phyloP scores from a whole-genome alignment of 164 flowering plant genomes.

The Akebia trifoliata region DNA sequence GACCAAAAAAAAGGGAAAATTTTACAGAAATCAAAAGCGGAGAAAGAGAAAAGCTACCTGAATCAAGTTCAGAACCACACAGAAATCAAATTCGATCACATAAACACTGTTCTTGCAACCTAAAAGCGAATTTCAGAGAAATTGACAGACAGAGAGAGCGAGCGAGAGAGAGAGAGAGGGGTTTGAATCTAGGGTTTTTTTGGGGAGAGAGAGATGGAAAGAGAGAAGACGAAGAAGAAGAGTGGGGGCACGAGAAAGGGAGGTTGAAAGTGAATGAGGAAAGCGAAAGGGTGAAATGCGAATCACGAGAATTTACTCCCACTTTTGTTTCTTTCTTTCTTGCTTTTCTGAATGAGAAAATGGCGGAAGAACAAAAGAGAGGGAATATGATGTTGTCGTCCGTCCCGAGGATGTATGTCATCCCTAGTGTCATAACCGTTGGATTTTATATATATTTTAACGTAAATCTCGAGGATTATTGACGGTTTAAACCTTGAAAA shows the following conservation, averaged over 20 bases:
- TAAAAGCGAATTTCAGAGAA: neutral
- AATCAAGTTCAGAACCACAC: neutral
- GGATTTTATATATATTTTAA: too few species aligned
- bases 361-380: too few species aligned
- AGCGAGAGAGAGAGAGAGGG: too few species aligned
- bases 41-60: slow-evolving; percentile 10
- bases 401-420: too few species aligned
- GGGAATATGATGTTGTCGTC: too few species aligned
- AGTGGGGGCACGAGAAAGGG: slow-evolving; percentile 17
- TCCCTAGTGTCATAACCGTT: too few species aligned
- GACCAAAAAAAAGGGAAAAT: neutral
- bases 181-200: neutral
- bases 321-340: neutral
- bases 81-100: neutral
- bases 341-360: too few species aligned
- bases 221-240: slow-evolving; percentile 5
- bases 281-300: slow-evolving; percentile 15
- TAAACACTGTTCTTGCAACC: too few species aligned
- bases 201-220: neutral
- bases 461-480: too few species aligned
- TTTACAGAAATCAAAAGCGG: neutral
- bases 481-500: too few species aligned
- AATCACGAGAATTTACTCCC: slow-evolving; percentile 30
- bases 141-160: neutral
- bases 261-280: slow-evolving; percentile 16